These are phyloP conservation scores for Euryodendron excelsum DNA, from an alignment of 148 eudicot species.

Conservation along the genomic window DNA sequence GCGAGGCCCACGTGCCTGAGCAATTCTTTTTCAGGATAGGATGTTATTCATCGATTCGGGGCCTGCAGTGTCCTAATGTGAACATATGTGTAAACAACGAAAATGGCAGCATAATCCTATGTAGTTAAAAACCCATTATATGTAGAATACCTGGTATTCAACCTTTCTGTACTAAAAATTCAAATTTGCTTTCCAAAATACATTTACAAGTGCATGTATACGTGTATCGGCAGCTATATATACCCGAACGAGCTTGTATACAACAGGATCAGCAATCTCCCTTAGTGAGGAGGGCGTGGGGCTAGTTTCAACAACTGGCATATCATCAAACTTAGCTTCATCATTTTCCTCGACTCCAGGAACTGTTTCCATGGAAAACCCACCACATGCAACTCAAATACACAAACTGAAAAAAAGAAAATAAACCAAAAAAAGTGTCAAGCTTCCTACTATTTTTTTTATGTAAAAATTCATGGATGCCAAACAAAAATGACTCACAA, in stretches of 20 bases:
- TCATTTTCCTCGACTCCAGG: slow-evolving; percentile 38
- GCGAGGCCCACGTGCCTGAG: not conserved
- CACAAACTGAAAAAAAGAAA: slow-evolving; percentile 33
- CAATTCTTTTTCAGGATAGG: not conserved
- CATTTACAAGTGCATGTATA: not conserved
- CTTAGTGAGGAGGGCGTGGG: slow-evolving; percentile 29
- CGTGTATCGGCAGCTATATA: not conserved
- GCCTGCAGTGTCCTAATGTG: not conserved
- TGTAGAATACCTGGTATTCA: not conserved
- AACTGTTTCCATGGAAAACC: slow-evolving; percentile 53
- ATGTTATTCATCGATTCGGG: not conserved
- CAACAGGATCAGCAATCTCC: slow-evolving; percentile 66
- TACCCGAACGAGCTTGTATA: slow-evolving; percentile 88
- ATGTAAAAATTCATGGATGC: not conserved
- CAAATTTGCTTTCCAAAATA: not conserved
- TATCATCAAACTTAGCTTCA: slow-evolving; percentile 32
- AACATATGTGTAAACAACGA: not conserved
- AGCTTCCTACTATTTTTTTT: not conserved
- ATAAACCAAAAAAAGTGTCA: not conserved
- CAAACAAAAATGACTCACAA: not conserved
- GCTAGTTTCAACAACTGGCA: slow-evolving; percentile 18
- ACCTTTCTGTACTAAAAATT: not conserved
- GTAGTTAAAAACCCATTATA: not conserved
- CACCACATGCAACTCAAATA: slow-evolving; percentile 41
- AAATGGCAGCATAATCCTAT: not conserved